Base-by-base conservation (phyloP, 805 yeast genomes). In the Suhomyces canberraensis region DNA sequence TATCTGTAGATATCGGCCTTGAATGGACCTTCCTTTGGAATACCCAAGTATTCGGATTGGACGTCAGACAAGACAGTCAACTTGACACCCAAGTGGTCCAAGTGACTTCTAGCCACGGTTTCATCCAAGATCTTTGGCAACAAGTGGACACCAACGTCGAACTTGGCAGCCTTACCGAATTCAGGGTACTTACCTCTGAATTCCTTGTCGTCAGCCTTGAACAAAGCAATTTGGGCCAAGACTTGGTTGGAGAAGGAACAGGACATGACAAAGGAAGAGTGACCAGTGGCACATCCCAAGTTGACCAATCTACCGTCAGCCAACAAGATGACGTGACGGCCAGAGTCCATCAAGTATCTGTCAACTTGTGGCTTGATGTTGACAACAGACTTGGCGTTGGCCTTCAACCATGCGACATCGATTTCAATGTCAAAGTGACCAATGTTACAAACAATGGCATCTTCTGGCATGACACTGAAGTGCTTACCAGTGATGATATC, bases 201-300 rank as follows among this genome's bases (percentile, higher is more conserved):
- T 47, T 63, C 79, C 44, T 66, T 72, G 74, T 91, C 89, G 48
- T 82, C 61, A 59, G 95, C 81, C 71, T 89, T 91, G 95, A 76
- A 91, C 66, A 90, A 76, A 59, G 97, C 98, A 61, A 90, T 91
- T 78, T 91, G 98, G 57, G 98, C 98, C 66, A 91, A 79, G 50
- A 91, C 98, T 78, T 91, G 98, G 86, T 91, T 91, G 58, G 97
- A 87, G 95, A 91, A 91, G 39, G 98, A 93, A 76, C 98, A 93
- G 47, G 97, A 89, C 98, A 91, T 91, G 63, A 91, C 98, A 66
- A 91, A 91, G 28, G 97, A 88, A 35, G 98, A 85, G 80, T 91
- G 98, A 66, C 98, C 98, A 60, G 98, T 91, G 66, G 98, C 98
- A 78, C 98, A 93, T 60, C 98, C 98, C 66, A 91, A 79, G 89